phyloP scores from a whole-genome alignment of 768 basidiomycete genomes.

The Mycena polygramma region DNA sequence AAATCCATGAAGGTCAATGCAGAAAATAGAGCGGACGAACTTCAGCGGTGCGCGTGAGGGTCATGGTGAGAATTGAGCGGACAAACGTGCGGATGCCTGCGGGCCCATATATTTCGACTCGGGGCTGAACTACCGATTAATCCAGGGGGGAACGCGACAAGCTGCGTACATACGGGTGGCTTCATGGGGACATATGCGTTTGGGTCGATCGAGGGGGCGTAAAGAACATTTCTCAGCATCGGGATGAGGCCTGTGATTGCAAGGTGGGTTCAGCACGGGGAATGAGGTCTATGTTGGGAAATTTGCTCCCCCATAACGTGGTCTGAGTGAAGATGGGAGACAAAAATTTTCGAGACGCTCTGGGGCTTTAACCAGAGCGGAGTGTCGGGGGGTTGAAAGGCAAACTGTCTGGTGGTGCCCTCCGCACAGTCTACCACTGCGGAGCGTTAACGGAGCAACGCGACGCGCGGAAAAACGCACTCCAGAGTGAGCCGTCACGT shows the following conservation, averaged over 20 bases:
- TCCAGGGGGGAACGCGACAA: conserved; percentile 29
- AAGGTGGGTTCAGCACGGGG: no score
- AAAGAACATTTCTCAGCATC: conserved; percentile 71
- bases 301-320: no score
- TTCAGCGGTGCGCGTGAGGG: conserved; percentile 64
- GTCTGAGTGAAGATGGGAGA: no score
- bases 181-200: conserved; percentile 33
- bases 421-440: conserved; percentile 87
- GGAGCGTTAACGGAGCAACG: conserved; percentile 36
- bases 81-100: conserved; percentile 82
- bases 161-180: conserved; percentile 34
- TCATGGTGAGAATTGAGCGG: conserved; percentile 77
- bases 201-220: conserved; percentile 51
- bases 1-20: conserved; percentile 65
- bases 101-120: conserved; percentile 83
- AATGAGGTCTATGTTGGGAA: no score
- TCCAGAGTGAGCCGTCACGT: conserved; percentile 73
- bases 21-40: conserved; percentile 79
- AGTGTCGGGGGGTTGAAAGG: conserved; percentile 59
- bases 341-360: conserved; percentile 77
- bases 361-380: conserved; percentile 54
- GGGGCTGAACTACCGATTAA: conserved; percentile 51
- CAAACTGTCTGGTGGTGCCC: conserved; percentile 69
- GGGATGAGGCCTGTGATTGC: conserved; percentile 55
- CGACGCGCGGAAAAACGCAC: conserved; percentile 55